Evolutionary conservation across 139 green algal genomes (phyloP), one percentile per base, ranked within the genome.

Genomic region (Picochlorum sp.): DNA sequence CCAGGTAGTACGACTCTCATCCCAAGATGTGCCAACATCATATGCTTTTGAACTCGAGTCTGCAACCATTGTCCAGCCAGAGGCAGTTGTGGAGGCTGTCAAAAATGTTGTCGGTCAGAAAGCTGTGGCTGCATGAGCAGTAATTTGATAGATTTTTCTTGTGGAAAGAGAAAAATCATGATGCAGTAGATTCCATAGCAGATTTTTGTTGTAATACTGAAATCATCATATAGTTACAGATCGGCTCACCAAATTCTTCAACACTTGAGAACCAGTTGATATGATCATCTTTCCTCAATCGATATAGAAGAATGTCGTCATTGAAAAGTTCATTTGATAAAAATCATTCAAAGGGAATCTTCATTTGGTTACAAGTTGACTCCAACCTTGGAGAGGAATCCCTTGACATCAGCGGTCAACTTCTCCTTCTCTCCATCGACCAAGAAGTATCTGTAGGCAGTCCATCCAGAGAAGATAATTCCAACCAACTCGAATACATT

Each of bases 41-140:
- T 97, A 97, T 64, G 90, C 90, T 0, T 90, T 88, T 62, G 88
- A 96, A 78, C 80, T 97, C 57, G 90, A 97, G 79, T 85, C 86
- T 8, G 86, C 88, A 34, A 97, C 90, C 54, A 97, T 97, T 62
- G 90, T 97, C 69, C 89, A 97, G 77, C 77, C 82, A 13, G 77
- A 83, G 60, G 76, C 95, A 63, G 89, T 97, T 30, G 63, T 76
- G 23, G 66, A 65, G 51, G 79, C 79, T 4, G 79, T 83, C 20
- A 60, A 73, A 7, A 55, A 49, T 24, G 64, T 82, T 28, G 66
- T 78, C 13, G 62, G 67, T 18, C n/a, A 23, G 11, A 57, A 59
- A 45, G 61, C 24, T 14, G 61, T 54, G 45, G 63, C 38, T 26
- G 52, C 69, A n/a, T 62, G n/a, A 62, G 16, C 32, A 62, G 56